phyloP scores from a whole-genome alignment of 306 rosid species.

The Castanospermum australe region DNA sequence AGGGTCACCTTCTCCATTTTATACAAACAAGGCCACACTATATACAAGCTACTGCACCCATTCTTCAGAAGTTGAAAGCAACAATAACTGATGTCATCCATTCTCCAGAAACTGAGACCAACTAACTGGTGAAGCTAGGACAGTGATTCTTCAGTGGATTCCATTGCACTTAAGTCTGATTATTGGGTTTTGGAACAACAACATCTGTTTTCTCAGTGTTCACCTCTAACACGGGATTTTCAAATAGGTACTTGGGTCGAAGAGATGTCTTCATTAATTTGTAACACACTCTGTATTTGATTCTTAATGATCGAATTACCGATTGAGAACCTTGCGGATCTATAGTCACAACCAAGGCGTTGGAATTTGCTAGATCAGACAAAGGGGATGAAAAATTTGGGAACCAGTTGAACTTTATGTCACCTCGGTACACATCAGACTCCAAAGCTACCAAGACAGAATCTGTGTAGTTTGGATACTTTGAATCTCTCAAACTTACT shows the following conservation, averaged over 20 bases:
- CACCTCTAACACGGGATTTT: neutral
- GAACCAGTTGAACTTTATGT: neutral
- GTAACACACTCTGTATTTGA: neutral
- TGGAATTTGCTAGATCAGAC: neutral
- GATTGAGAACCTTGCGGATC: neutral
- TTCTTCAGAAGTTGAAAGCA: too few species aligned
- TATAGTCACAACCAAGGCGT: neutral
- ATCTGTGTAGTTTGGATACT: neutral
- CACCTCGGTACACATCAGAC: neutral
- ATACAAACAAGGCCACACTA: too few species aligned
- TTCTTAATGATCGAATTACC: rapidly evolving
- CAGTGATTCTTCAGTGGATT: neutral
- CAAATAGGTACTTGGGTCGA: neutral
- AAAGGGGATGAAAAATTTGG: neutral
- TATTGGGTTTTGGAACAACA: neutral
- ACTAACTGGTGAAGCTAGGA: too few species aligned
- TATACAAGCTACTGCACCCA: too few species aligned
- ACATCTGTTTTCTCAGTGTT: neutral
- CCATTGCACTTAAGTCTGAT: neutral
- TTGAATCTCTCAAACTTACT: neutral
- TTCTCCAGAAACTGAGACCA: too few species aligned
- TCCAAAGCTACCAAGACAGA: neutral
- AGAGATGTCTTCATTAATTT: neutral
- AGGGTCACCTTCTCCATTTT: too few species aligned
- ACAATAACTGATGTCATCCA: too few species aligned